Evolutionary conservation across 768 basidiomycete genomes (phyloP).

Genomic region (Hygrocybe coccinea): DNA sequence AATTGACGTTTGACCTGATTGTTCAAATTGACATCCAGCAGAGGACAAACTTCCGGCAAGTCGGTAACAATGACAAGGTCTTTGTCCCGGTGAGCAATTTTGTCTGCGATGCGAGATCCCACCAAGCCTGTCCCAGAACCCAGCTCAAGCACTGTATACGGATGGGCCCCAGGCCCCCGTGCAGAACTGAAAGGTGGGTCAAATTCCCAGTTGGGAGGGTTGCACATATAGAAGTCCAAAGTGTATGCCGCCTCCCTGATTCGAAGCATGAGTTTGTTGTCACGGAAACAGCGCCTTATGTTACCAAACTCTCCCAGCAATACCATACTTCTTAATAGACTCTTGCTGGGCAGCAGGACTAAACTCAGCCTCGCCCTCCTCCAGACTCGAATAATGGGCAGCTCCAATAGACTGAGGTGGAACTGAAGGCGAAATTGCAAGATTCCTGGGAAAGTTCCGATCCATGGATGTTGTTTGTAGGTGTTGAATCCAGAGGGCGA

Average conservation of each 20-base stretch:
- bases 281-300: neutral
- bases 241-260: conserved; percentile 71
- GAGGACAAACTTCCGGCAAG: conserved; percentile 58
- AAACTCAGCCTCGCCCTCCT: conserved; percentile 25
- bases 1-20: neutral
- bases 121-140: conserved; percentile 76
- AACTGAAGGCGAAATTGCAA: conserved; percentile 34
- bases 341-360: conserved; percentile 41
- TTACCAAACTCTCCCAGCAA: conserved; percentile 84
- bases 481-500: conserved; percentile 3
- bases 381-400: neutral
- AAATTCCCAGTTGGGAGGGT: conserved; percentile 37
- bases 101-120: conserved; percentile 35
- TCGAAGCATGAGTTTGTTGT: neutral
- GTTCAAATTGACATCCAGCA: conserved; percentile 39
- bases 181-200: conserved; percentile 47
- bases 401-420: neutral
- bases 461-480: conserved; percentile 15
- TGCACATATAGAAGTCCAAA: conserved; percentile 50
- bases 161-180: neutral
- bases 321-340: conserved; percentile 70
- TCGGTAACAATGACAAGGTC: conserved; percentile 63
- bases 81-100: conserved; percentile 32
- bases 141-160: conserved; percentile 57
- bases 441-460: conserved; percentile 39